Evolutionary conservation across 2,329 filamentous ascomycete species (phyloP).

Genomic region (Sphaerulina vaccinii): DNA sequence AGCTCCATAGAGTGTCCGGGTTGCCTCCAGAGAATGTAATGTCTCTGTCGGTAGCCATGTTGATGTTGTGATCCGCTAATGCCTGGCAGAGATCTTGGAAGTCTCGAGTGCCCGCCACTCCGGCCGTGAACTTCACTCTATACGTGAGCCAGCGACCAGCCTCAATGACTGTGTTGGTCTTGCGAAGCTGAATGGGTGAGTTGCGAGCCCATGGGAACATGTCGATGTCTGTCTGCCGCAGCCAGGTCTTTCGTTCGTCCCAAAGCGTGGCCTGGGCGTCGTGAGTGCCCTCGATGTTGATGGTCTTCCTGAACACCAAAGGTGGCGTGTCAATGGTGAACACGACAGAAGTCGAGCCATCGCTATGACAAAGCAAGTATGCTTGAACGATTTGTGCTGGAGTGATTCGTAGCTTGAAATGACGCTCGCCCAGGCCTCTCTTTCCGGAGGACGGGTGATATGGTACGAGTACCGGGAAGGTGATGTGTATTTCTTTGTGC

Average conservation of each 20-base stretch:
- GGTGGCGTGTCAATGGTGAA: conserved; percentile 42
- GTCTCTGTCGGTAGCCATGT: conserved; percentile 44
- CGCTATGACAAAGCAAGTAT: conserved; percentile 23
- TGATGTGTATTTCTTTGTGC: conserved; percentile 46
- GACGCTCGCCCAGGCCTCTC: background rate
- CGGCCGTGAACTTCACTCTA: conserved; percentile 47
- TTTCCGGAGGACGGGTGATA: background rate
- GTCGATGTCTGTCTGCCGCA: conserved; percentile 63
- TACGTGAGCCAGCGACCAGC: conserved; percentile 64
- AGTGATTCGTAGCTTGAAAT: conserved; percentile 27
- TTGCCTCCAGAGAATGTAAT: conserved; percentile 45
- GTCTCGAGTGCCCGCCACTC: conserved; percentile 7
- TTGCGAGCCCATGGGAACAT: conserved; percentile 31
- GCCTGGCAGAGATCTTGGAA: conserved; percentile 45
- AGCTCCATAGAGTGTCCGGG: conserved; percentile 14
- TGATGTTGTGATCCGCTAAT: conserved; percentile 72
- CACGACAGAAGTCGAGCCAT: conserved; percentile 32
- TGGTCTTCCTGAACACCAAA: conserved; percentile 28
- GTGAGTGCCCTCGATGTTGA: conserved; percentile 41
- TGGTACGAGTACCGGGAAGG: conserved; percentile 38
- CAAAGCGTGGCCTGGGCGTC: conserved; percentile 45
- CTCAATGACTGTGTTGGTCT: conserved; percentile 55
- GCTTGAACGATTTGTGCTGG: conserved; percentile 26
- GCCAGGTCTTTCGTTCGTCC: conserved; percentile 60
- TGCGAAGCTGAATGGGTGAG: conserved; percentile 44